These are phyloP conservation scores for Raffaelea albimanens DNA, from an alignment of 2,329 filamentous ascomycete genomes.

Conservation along the genomic window DNA sequence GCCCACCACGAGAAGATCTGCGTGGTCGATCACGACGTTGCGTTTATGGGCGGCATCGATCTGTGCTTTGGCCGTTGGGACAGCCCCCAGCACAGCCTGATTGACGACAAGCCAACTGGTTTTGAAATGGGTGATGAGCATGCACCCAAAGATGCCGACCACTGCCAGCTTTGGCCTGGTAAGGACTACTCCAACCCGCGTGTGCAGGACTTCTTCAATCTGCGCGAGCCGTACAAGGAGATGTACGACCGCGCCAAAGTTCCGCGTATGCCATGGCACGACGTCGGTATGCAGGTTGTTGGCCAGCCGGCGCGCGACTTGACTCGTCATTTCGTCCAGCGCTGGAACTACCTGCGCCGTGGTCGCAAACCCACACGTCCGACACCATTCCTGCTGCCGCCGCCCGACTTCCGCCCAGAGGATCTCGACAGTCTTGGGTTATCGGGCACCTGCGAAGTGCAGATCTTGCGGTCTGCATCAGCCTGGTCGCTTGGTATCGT, in stretches of 20 bases:
- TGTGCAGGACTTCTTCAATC: constrained; percentile 86
- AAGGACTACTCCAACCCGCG: constrained; percentile 98
- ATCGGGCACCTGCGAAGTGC: constrained; percentile 90
- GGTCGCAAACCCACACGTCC: constrained; percentile 89
- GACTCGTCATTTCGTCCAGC: constrained; percentile 91
- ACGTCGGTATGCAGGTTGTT: constrained; percentile 95
- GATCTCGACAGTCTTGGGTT: constrained; percentile 84
- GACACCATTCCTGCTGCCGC: constrained; percentile 85
- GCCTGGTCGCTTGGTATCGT: constrained; percentile 90
- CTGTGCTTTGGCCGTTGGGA: constrained; percentile 97
- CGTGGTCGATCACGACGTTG: constrained; percentile 89
- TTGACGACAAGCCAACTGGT: constrained; percentile 89
- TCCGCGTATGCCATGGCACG: constrained; percentile 97
- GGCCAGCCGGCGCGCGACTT: constrained; percentile 91
- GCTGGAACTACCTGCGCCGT: constrained; percentile 94
- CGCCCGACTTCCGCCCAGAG: constrained; percentile 78
- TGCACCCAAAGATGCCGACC: constrained; percentile 73
- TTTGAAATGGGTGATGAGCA: constrained; percentile 67
- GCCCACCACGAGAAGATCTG: constrained; percentile 98
- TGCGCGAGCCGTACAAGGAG: constrained; percentile 93
- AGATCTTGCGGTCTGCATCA: constrained; percentile 83
- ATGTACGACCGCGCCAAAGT: constrained; percentile 92
- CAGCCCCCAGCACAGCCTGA: constrained; percentile 81
- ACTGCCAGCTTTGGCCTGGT: constrained; percentile 92
- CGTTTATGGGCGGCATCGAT: constrained; percentile 92